Percentiles rank a stretch among this genome's conserved stretches.
phyloP scores from a whole-genome alignment of 176 grass and related monocot genomes.

The Oryza meyeriana region DNA sequence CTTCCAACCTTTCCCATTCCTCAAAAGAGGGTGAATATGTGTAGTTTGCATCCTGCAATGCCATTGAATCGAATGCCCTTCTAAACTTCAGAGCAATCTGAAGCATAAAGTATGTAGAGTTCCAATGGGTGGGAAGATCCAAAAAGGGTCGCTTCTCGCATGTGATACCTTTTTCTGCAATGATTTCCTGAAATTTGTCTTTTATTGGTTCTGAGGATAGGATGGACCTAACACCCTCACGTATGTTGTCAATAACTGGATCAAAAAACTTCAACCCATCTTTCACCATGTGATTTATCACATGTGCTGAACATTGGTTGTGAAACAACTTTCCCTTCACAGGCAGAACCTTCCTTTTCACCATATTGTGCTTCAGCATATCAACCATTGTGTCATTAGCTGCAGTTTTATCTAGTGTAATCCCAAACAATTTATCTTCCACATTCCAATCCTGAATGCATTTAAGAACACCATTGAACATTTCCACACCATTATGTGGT shows the following conservation, averaged over 20 bases:
- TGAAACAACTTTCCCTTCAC: slow-evolving; percentile 5
- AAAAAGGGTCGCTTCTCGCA: not conserved
- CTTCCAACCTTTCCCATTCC: not conserved
- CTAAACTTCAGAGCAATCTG: not conserved
- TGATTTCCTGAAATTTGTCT: not conserved
- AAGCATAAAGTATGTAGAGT: slow-evolving; percentile 8
- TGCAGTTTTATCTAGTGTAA: not conserved
- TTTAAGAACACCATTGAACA: not conserved
- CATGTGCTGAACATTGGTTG: not conserved
- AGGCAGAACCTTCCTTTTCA: not conserved
- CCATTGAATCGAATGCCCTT: not conserved
- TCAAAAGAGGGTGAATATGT: not conserved
- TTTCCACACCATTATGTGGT: not conserved
- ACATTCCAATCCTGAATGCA: not conserved
- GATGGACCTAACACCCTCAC: not conserved
- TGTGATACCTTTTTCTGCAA: not conserved
- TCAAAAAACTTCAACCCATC: not conserved
- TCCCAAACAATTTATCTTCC: not conserved
- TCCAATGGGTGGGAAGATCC: not conserved
- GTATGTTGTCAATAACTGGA: not conserved
- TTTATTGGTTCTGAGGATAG: not conserved
- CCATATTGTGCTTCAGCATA: not conserved
- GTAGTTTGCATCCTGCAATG: slow-evolving; percentile 7
- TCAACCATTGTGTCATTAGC: not conserved
- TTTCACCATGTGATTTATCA: not conserved